Conservation (phyloP, 1,284 basidiomycete genomes). For the Cryptococcus sp. region DNA sequence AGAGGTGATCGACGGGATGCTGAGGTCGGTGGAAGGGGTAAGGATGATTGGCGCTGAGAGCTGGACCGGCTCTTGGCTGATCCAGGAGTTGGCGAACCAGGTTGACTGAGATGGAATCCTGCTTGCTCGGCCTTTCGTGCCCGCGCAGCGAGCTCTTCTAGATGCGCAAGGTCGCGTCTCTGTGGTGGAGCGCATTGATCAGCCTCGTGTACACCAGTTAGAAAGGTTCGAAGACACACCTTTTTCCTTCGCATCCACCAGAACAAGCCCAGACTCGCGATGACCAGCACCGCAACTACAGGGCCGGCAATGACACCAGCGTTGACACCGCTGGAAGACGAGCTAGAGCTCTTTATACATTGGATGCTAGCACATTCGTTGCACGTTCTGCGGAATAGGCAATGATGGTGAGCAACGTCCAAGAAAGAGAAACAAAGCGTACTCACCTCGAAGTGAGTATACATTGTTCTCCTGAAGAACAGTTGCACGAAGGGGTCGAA, state of each 20-base stretch:
- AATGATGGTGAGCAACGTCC: neutral
- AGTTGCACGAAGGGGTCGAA: constrained; percentile 43
- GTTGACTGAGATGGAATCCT: constrained; percentile 46
- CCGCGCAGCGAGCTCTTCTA: constrained; percentile 49
- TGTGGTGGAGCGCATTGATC: constrained; percentile 13
- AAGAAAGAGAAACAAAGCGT: neutral
- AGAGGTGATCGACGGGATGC: constrained; percentile 27
- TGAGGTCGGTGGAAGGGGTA: constrained; percentile 14
- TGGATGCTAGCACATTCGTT: constrained; percentile 45
- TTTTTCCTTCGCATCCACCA: constrained; percentile 52
- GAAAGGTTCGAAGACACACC: constrained; percentile 30
- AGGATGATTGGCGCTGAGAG: constrained; percentile 7
- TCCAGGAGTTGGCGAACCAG: constrained; percentile 33
- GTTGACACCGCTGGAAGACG: constrained; percentile 33
- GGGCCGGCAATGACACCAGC: constrained; percentile 53
- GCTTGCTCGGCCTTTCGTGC: constrained; percentile 51
- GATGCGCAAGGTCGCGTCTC: constrained; percentile 47
- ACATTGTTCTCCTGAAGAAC: constrained; percentile 41
- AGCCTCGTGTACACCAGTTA: neutral
- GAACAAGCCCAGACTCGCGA: constrained; percentile 46
- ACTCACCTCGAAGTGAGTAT: constrained; percentile 46
- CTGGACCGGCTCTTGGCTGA: constrained; percentile 27
- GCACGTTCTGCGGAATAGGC: constrained; percentile 37
- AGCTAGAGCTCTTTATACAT: constrained; percentile 34
- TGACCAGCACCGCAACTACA: constrained; percentile 50